These are phyloP conservation scores for Claviceps pazoutovae DNA, from an alignment of 2,329 filamentous ascomycete genomes.

Conservation along the genomic window DNA sequence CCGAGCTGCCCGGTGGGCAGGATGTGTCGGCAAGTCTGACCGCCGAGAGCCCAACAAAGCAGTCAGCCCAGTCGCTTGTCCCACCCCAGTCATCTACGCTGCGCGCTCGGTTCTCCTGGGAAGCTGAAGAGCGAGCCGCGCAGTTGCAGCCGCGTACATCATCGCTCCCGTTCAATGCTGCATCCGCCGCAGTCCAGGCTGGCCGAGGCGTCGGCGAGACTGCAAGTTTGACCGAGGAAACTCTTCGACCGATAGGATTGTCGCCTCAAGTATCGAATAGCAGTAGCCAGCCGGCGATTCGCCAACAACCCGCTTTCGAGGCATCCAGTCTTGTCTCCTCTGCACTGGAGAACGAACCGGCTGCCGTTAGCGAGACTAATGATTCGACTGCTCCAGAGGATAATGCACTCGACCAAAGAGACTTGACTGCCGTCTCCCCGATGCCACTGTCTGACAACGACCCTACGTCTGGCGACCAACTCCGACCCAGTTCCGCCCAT, in stretches of 20 bases:
- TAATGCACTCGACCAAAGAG: constrained; percentile 23
- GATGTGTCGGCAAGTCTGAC: background rate
- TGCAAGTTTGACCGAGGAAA: background rate
- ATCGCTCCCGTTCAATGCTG: background rate
- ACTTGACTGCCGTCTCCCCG: constrained; percentile 21
- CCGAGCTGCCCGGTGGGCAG: background rate
- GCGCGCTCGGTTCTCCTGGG: constrained; percentile 25
- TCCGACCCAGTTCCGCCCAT: background rate
- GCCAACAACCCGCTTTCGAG: constrained; percentile 17
- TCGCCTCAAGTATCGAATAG: background rate
- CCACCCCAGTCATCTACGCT: constrained; percentile 4
- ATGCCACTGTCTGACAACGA: constrained; percentile 26
- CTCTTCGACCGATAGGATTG: background rate
- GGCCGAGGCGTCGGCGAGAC: background rate
- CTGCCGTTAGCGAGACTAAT: constrained; percentile 12
- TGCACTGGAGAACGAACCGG: constrained; percentile 16
- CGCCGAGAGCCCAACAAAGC: background rate
- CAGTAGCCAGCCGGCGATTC: background rate
- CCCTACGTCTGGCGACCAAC: constrained; percentile 12
- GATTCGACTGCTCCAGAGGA: constrained; percentile 31
- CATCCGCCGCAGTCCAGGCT: background rate
- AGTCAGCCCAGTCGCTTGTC: constrained; percentile 1
- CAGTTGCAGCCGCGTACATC: constrained; percentile 4
- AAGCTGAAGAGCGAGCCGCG: constrained; percentile 20
- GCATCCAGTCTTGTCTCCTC: constrained; percentile 31